Conservation (phyloP, 1,284 basidiomycete species). For the Ceratobasidium sp. region DNA sequence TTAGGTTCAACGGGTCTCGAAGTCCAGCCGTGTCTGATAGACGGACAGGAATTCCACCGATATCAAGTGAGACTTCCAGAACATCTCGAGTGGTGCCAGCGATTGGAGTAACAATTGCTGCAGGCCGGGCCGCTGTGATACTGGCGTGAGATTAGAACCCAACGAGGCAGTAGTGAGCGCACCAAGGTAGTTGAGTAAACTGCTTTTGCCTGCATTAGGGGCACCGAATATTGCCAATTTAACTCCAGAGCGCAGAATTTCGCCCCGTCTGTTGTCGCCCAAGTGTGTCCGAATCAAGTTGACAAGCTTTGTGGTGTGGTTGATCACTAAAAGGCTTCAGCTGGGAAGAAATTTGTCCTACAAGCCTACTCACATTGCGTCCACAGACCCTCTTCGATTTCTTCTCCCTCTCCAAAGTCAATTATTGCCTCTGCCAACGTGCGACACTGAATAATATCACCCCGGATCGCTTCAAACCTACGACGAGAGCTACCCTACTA, state of each 20-base stretch:
- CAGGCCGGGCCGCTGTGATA: slow-evolving; percentile 77
- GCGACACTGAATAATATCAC: slow-evolving; percentile 73
- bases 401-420: slow-evolving; percentile 90
- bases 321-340: slow-evolving; percentile 54
- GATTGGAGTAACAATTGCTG: slow-evolving; percentile 86
- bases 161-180: background rate
- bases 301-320: slow-evolving; percentile 62
- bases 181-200: slow-evolving; percentile 84
- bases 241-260: slow-evolving; percentile 84
- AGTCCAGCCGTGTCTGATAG: slow-evolving; percentile 88
- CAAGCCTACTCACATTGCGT: slow-evolving; percentile 62
- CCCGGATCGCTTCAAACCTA: slow-evolving; percentile 71
- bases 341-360: background rate
- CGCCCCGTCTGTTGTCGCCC: slow-evolving; percentile 76
- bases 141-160: slow-evolving; percentile 24
- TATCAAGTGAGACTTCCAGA: slow-evolving; percentile 82
- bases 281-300: slow-evolving; percentile 66
- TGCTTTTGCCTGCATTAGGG: slow-evolving; percentile 91
- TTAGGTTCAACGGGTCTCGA: slow-evolving; percentile 60
- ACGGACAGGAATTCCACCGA: slow-evolving; percentile 84
- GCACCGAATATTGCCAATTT: slow-evolving; percentile 87
- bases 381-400: slow-evolving; percentile 80
- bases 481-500: slow-evolving; percentile 67
- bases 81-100: slow-evolving; percentile 91
- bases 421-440: slow-evolving; percentile 87